Conservation (phyloP, 2,329 filamentous ascomycete genomes). For the Laburnicola sp. region DNA sequence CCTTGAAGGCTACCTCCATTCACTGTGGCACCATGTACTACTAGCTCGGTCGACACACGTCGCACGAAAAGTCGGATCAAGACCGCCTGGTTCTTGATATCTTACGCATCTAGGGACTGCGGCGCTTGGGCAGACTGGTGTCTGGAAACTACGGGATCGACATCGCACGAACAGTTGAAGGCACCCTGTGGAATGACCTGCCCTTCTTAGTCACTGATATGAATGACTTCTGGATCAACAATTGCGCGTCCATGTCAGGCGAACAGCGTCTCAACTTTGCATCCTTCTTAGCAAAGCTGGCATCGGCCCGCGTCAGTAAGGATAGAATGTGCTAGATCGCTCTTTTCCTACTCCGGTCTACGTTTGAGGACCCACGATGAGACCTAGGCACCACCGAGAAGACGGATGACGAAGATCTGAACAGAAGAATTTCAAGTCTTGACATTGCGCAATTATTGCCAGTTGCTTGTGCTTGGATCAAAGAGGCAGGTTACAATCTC, state of each 20-base stretch:
- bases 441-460: conserved; percentile 5
- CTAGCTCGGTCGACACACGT: neutral
- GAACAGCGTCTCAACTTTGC: conserved; percentile 6
- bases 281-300: conserved; percentile 14
- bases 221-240: too few species aligned
- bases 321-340: conserved; percentile 10
- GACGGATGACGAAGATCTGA: too few species aligned
- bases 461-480: conserved; percentile 12
- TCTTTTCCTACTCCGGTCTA: conserved; percentile 8
- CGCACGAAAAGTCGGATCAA: conserved; percentile 11
- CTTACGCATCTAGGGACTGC: neutral
- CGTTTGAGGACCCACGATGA: conserved; percentile 4
- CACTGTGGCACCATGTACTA: conserved; percentile 14
- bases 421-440: too few species aligned
- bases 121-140: conserved; percentile 14
- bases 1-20: conserved; percentile 14
- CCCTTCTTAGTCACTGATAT: conserved; percentile 15
- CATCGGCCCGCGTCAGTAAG: conserved; percentile 10
- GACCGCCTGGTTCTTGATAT: conserved; percentile 10
- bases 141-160: conserved; percentile 15
- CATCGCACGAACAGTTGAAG: conserved; percentile 14
- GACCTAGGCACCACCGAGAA: too few species aligned
- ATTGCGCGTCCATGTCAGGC: too few species aligned
- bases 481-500: conserved; percentile 7
- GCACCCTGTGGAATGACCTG: conserved; percentile 17